Conservation (phyloP, 1,284 basidiomycete species). For the Austropuccinia psidii region DNA sequence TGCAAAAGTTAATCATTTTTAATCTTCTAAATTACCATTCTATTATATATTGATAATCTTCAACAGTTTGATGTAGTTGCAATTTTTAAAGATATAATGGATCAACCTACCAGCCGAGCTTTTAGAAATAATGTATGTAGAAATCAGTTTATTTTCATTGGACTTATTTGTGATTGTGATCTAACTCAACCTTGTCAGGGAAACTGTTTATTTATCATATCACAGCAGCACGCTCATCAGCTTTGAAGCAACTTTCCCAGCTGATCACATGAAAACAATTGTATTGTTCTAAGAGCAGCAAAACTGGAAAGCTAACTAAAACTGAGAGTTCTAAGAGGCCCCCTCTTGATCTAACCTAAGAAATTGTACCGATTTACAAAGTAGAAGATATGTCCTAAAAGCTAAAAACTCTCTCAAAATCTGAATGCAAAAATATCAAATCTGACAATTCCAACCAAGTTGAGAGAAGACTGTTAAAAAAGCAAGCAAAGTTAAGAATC, state of each 20-base stretch:
- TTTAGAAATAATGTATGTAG: too few relatives aligned
- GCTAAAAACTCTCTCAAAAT: slow-evolving; percentile 61
- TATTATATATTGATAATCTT: too few relatives aligned
- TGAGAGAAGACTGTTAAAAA: slow-evolving; percentile 72
- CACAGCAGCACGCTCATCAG: not conserved
- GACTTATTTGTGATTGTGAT: too few relatives aligned
- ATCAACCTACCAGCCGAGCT: too few relatives aligned
- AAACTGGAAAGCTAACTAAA: not conserved
- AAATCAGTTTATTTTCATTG: too few relatives aligned
- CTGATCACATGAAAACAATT: not conserved
- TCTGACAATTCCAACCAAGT: slow-evolving; percentile 66
- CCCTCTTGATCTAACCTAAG: not conserved
- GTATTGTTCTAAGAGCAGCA: not conserved
- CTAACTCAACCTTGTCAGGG: too few relatives aligned
- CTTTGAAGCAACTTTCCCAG: not conserved
- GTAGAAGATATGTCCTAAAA: slow-evolving; percentile 19
- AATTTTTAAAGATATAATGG: too few relatives aligned
- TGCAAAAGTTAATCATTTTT: too few relatives aligned
- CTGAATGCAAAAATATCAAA: slow-evolving; percentile 74
- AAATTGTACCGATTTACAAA: slow-evolving; percentile 4
- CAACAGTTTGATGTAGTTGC: too few relatives aligned
- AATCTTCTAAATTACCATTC: too few relatives aligned
- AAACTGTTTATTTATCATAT: too few relatives aligned
- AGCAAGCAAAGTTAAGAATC: slow-evolving; percentile 36
- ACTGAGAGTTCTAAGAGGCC: not conserved